Evolutionary conservation across 2,329 filamentous ascomycete genomes (phyloP).

Genomic region (Colletotrichum limetticola): DNA sequence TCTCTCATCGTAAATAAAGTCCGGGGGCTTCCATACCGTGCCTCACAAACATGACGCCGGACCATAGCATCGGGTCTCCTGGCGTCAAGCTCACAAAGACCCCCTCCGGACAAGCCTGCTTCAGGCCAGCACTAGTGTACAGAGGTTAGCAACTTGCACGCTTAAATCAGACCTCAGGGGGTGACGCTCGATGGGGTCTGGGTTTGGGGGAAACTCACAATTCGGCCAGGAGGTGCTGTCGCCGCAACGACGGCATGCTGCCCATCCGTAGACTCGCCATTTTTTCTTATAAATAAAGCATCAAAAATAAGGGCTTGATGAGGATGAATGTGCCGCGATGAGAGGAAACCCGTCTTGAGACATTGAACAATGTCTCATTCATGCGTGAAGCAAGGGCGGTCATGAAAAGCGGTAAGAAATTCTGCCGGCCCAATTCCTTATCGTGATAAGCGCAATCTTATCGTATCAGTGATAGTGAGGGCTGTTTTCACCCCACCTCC

Average conservation of each 20-base stretch:
- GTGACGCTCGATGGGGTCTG: not conserved
- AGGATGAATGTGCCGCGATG: conserved; percentile 12
- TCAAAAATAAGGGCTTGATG: conserved; percentile 1
- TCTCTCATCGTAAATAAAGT: not conserved
- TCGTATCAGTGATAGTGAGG: conserved; percentile 4
- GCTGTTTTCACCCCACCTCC: conserved; percentile 13
- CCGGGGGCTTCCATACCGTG: conserved; percentile 68
- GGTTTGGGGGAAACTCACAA: conserved; percentile 65
- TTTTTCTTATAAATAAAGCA: not conserved
- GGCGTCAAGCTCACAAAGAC: conserved; percentile 88
- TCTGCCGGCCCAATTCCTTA: conserved; percentile 41
- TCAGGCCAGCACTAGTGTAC: conserved; percentile 75
- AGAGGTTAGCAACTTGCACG: conserved; percentile 11
- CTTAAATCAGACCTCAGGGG: conserved; percentile 39
- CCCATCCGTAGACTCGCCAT: conserved; percentile 60
- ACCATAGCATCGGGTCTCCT: conserved; percentile 85
- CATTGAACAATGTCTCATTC: conserved; percentile 25
- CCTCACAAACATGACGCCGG: conserved; percentile 90
- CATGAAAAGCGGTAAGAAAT: conserved; percentile 41
- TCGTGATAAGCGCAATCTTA: conserved; percentile 5
- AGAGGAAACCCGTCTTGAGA: conserved; percentile 16
- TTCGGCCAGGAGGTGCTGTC: conserved; percentile 82
- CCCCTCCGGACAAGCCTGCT: conserved; percentile 84
- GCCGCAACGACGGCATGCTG: conserved; percentile 68
- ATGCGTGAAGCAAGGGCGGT: conserved; percentile 38